Conservation (phyloP, 805 yeast genomes). For the Barnettozyma populi region DNA sequence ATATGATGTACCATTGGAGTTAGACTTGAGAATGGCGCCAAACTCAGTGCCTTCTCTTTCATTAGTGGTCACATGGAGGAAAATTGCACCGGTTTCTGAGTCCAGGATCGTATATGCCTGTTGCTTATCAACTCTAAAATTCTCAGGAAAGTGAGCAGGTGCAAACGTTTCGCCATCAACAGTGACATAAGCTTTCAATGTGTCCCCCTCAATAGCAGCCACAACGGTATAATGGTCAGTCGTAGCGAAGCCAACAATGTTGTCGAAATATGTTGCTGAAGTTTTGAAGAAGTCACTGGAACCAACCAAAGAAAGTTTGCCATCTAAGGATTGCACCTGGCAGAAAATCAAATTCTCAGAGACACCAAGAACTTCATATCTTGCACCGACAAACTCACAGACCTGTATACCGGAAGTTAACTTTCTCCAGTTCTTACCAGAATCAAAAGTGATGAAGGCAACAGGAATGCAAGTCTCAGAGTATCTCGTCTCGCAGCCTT, state of each 20-base stretch:
- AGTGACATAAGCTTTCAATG: slow-evolving; percentile 66
- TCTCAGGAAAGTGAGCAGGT: slow-evolving; percentile 70
- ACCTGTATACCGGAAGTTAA: slow-evolving; percentile 44
- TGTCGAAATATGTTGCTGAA: slow-evolving; percentile 41
- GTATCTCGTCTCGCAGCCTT: slow-evolving; percentile 38
- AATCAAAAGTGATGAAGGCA: slow-evolving; percentile 59
- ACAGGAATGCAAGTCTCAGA: slow-evolving; percentile 41
- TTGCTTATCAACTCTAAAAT: slow-evolving; percentile 52
- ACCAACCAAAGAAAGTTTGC: slow-evolving; percentile 26
- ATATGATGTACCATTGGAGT: slow-evolving; percentile 86
- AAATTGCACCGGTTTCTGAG: slow-evolving; percentile 64
- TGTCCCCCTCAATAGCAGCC: slow-evolving; percentile 50
- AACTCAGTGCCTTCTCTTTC: slow-evolving; percentile 45
- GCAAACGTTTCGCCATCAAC: slow-evolving; percentile 78
- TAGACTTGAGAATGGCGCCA: slow-evolving; percentile 82
- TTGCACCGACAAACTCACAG: slow-evolving; percentile 62
- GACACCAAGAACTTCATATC: slow-evolving; percentile 34
- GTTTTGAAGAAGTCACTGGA: slow-evolving; percentile 19
- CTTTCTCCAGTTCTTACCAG: slow-evolving; percentile 55
- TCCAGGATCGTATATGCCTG: slow-evolving; percentile 79
- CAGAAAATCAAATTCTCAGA: slow-evolving; percentile 59
- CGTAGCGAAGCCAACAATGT: slow-evolving; percentile 68
- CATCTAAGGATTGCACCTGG: slow-evolving; percentile 35
- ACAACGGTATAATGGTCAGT: slow-evolving; percentile 68
- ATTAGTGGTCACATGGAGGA: slow-evolving; percentile 76